These are phyloP conservation scores for Gremmenia infestans DNA, from an alignment of 2,329 filamentous ascomycete species.

Conservation along the genomic window DNA sequence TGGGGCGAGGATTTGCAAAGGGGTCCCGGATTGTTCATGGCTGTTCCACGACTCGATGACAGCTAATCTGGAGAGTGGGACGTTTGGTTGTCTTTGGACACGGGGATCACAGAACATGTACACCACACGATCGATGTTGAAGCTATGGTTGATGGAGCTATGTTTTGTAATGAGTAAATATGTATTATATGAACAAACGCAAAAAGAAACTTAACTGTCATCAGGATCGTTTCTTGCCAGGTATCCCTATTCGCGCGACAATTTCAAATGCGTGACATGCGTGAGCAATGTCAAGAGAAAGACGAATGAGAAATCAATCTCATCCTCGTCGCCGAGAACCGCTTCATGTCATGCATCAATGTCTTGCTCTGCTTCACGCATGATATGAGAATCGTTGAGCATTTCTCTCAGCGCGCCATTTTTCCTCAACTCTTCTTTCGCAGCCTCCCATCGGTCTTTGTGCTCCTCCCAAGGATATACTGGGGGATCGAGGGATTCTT, in stretches of 20 bases:
- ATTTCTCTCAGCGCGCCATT: background rate
- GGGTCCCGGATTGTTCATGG: background rate
- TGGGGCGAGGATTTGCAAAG: background rate
- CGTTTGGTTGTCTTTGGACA: background rate
- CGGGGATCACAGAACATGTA: background rate
- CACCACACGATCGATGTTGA: background rate
- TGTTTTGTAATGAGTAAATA: background rate
- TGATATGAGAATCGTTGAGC: background rate
- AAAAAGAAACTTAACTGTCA: background rate
- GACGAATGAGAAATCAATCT: background rate
- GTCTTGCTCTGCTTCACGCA: background rate
- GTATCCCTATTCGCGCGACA: background rate
- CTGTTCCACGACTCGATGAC: background rate
- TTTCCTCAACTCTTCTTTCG: background rate
- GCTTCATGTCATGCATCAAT: background rate
- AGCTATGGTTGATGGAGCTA: background rate
- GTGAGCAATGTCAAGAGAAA: background rate
- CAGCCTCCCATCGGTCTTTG: background rate
- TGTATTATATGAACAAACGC: too few relatives aligned
- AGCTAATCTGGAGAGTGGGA: background rate
- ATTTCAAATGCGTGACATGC: background rate
- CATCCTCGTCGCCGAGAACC: background rate
- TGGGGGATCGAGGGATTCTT: background rate
- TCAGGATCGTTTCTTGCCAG: background rate
- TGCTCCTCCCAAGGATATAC: background rate